phyloP scores from a whole-genome alignment of 306 rosid species.

The Geum urbanum region DNA sequence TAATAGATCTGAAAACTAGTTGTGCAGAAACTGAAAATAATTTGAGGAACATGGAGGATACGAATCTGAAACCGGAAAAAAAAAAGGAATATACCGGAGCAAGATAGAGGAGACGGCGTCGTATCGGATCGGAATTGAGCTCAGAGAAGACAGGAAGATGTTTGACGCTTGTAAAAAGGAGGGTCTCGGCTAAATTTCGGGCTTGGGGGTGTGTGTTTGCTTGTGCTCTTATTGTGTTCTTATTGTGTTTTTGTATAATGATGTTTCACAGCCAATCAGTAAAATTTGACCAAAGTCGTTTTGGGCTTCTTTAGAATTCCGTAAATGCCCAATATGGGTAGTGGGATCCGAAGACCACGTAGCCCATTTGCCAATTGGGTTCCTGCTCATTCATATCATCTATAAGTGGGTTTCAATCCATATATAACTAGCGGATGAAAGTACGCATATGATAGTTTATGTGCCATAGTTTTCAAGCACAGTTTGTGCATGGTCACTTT shows the following conservation, averaged over 20 bases:
- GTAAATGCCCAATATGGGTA: too few species aligned
- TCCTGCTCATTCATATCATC: too few species aligned
- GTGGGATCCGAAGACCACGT: too few species aligned
- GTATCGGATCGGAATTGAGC: slow-evolving; percentile 16
- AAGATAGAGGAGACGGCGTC: background rate
- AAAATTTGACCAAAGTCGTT: background rate
- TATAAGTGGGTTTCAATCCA: too few species aligned
- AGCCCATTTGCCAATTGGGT: too few species aligned
- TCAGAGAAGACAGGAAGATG: slow-evolving; percentile 11
- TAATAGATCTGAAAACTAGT: slow-evolving; percentile 6
- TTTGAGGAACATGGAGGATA: background rate
- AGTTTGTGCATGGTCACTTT: too few species aligned
- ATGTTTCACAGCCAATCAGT: background rate
- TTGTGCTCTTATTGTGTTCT: too few species aligned
- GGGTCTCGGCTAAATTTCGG: background rate
- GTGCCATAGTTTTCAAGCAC: too few species aligned
- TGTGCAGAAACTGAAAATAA: background rate
- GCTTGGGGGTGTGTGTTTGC: background rate
- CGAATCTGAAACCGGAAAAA: background rate
- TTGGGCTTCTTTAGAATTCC: background rate
- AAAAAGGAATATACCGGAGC: slow-evolving; percentile 1
- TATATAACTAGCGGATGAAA: too few species aligned
- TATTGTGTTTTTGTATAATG: background rate
- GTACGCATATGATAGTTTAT: too few species aligned
- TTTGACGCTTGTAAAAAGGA: background rate